Base-by-base conservation (phyloP, 2,329 filamentous ascomycete species). In the Graphiopsis chlorocephala region DNA sequence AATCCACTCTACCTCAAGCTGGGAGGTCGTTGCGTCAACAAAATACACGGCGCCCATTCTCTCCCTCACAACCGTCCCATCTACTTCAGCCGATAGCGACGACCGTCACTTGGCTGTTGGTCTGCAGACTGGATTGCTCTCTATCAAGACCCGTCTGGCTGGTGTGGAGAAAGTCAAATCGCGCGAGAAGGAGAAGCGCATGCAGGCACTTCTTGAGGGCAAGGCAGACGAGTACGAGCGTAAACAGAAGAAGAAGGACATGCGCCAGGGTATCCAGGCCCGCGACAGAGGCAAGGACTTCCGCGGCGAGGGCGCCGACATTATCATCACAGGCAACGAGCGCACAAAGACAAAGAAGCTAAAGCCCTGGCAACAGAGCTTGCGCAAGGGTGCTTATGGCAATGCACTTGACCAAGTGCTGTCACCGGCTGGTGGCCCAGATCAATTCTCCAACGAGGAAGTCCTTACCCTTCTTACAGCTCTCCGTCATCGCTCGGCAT, bases 41-140 rank as follows among this genome's bases (percentile, higher is more conserved):
- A 99, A 98, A 79, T 99, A 98, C 78, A 89, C 92, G 5, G 91
- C 92, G 1, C 95, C 95, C 1, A 90, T 99, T 65, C 86, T 99
- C 14, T 91, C 92, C 11, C 85, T 98, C 65, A 86, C 85, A 66
- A 90, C 97, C 50, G 87, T 97, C 68, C 83, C 85, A 14, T 83
- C 87, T 10, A 68, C 63, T 58, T 88, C 88, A n/a, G 76, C 82
- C 14, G 85, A 86, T 62, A 84, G 86, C 59, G 90, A 93, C 72
- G 95, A 99, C 79, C 92, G 93, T 69, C 95, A 99, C 78, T 86
- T 99, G 61, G 93, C 91, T 4, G 95, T 99, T 1, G 95, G 94
- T 76, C 94, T 98, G 88, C 90, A 95, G 73, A 96, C 91, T 2
- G 95, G 95, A 53, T 86, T 97, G n/a, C 84, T 99, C 12, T 96